phyloP scores from a whole-genome alignment of 2,329 filamentous ascomycete species.

The Cladorrhinum sp. region DNA sequence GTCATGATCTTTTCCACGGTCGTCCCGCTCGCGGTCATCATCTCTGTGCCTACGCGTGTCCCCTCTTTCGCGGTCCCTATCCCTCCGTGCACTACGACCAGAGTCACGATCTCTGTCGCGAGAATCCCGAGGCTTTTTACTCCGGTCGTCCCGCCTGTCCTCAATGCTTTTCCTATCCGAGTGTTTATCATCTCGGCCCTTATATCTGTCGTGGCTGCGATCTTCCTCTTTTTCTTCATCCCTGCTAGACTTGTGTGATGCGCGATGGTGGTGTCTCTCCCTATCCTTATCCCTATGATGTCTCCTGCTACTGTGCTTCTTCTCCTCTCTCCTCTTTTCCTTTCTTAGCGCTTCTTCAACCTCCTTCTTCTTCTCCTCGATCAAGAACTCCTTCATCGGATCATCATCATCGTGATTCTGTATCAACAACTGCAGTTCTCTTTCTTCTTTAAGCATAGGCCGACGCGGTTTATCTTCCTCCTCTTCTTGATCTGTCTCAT shows the following conservation, averaged over 20 bases:
- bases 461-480: constrained; percentile 42
- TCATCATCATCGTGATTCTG: constrained; percentile 89
- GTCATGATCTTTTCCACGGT: constrained; percentile 29
- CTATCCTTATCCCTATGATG: constrained; percentile 33
- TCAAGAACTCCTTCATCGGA: constrained; percentile 90
- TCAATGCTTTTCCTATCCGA: constrained; percentile 26
- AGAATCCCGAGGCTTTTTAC: constrained; percentile 10
- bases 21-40: constrained; percentile 20
- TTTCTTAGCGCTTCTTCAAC: constrained; percentile 66
- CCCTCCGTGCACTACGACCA: constrained; percentile 18
- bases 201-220: constrained; percentile 28
- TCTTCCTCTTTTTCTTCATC: constrained; percentile 31
- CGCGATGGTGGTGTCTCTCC: constrained; percentile 15
- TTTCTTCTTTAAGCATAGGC: constrained; percentile 75
- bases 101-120: constrained; percentile 15
- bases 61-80: constrained; percentile 26
- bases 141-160: constrained; percentile 6
- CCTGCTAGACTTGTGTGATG: constrained; percentile 24
- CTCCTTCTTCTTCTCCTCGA: constrained; percentile 89
- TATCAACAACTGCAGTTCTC: constrained; percentile 72
- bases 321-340: constrained; percentile 48
- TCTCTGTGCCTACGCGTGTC: constrained; percentile 27
- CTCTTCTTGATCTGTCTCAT: constrained; percentile 44
- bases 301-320: constrained; percentile 45
- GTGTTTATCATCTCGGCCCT: constrained; percentile 23